Evolutionary conservation across 257 asterid genomes (phyloP).

Genomic region (Orobanche coerulescens): DNA sequence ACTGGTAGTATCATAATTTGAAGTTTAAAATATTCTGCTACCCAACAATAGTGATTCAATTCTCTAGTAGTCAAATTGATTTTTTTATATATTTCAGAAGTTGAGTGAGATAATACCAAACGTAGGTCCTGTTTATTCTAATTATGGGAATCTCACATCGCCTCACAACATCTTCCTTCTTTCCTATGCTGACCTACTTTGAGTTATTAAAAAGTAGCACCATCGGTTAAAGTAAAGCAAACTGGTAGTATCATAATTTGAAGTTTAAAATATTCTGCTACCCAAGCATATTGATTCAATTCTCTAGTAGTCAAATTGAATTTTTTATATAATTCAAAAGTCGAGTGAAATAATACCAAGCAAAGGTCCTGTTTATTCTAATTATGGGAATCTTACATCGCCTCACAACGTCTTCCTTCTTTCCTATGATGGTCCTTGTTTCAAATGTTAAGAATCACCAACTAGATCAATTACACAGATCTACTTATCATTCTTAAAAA

Average conservation of each 20-base stretch:
- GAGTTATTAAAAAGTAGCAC: not conserved
- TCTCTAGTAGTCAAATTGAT: not conserved
- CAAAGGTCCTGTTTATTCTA: not conserved
- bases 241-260: not conserved
- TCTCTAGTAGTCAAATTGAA: not conserved
- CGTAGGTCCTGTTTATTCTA: not conserved
- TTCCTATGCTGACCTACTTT: not conserved
- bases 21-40: not conserved
- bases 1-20: not conserved
- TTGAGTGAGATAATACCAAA: not conserved
- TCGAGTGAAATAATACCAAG: not conserved
- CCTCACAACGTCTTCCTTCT: not conserved
- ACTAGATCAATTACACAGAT: not conserved
- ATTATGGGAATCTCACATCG: not conserved
- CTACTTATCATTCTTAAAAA: not conserved
- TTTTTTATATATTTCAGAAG: not conserved
- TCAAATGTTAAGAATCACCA: not conserved
- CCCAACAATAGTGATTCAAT: not conserved
- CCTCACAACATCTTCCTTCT: not conserved
- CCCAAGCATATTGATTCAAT: not conserved
- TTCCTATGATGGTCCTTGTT: not conserved
- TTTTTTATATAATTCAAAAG: not conserved
- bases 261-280: not conserved
- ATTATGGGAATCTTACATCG: not conserved
- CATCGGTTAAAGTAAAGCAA: slow-evolving; percentile 2